A percentile compares a stretch with the other conserved stretches of the same genome.
phyloP scores from a whole-genome alignment of 1,139 yeast genomes.

The Blastobotrys capitulatus region DNA sequence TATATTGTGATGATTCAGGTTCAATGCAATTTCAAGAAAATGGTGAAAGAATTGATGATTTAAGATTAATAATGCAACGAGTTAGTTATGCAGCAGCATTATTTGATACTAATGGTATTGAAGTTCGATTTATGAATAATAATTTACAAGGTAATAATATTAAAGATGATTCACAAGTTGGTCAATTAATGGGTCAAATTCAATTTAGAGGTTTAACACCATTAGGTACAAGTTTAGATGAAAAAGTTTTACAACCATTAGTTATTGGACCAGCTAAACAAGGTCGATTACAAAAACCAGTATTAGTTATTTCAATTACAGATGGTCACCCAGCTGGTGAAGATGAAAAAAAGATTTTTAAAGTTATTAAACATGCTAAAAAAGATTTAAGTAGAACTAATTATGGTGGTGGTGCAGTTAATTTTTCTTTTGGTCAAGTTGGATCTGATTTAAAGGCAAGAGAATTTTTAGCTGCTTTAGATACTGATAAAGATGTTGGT shows the following conservation, averaged over 20 bases:
- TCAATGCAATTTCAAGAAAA: conserved; percentile 35
- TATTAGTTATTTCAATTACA: conserved; percentile 30
- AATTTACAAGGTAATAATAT: conserved; percentile 28
- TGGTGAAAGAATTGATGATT: conserved; percentile 35
- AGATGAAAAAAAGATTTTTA: conserved; percentile 24
- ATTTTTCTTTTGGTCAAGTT: conserved; percentile 35
- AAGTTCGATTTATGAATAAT: conserved; percentile 32
- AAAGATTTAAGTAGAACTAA: conserved; percentile 21
- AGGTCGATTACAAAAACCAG: conserved; percentile 29
- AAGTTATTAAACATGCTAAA: conserved; percentile 29
- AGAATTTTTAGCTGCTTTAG: conserved; percentile 30
- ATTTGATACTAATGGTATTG: conserved; percentile 33
- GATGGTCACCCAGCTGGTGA: conserved; percentile 36
- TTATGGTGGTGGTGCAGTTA: conserved; percentile 32
- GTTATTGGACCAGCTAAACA: conserved; percentile 28
- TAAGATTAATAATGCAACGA: conserved; percentile 30
- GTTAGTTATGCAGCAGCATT: conserved; percentile 32
- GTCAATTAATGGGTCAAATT: conserved; percentile 24
- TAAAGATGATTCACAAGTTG: conserved; percentile 27
- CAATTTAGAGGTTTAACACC: conserved; percentile 33
- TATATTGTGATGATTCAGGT: conserved; percentile 34
- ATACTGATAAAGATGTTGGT: conserved; percentile 31
- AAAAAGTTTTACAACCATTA: conserved; percentile 31
- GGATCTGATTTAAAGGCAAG: conserved; percentile 33
- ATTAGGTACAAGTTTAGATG: conserved; percentile 28